A percentile compares a stretch with the other conserved stretches of the same genome.
Conservation (phyloP, 2,329 filamentous ascomycete species). For the Cercospora janseana region DNA sequence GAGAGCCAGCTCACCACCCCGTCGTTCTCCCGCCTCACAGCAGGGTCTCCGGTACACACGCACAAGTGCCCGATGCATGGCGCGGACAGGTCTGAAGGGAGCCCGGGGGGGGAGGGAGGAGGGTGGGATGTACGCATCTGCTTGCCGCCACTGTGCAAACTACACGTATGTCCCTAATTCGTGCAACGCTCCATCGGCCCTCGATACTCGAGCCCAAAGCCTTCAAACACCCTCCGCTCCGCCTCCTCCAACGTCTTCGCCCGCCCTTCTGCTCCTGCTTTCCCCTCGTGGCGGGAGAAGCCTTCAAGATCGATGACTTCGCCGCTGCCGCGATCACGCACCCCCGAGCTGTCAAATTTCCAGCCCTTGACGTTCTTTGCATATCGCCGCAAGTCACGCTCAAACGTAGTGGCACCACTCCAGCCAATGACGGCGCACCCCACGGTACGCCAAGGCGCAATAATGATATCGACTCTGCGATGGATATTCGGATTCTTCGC, state of each 20-base stretch:
- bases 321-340: conserved; percentile 66
- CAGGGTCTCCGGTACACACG: no score
- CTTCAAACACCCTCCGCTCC: conserved; percentile 77
- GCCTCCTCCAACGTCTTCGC: conserved; percentile 63
- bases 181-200: conserved; percentile 48
- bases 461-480: conserved; percentile 85
- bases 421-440: conserved; percentile 87
- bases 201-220: conserved; percentile 59
- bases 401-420: conserved; percentile 80
- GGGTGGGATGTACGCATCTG: conserved; percentile 11
- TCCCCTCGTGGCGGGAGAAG: conserved; percentile 72
- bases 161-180: conserved; percentile 33
- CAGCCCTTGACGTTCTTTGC: conserved; percentile 68
- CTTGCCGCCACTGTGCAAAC: not conserved
- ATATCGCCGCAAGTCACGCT: conserved; percentile 79
- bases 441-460: conserved; percentile 82
- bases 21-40: no score
- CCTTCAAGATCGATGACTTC: conserved; percentile 71
- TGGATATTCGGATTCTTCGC: conserved; percentile 70
- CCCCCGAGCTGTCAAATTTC: conserved; percentile 90
- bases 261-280: conserved; percentile 36
- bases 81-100: no score
- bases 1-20: no score
- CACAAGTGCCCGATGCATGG: no score
- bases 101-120: conserved; percentile 4